Base-by-base conservation (phyloP, 176 grass and related monocot genomes). In the Neostapfia colusana region DNA sequence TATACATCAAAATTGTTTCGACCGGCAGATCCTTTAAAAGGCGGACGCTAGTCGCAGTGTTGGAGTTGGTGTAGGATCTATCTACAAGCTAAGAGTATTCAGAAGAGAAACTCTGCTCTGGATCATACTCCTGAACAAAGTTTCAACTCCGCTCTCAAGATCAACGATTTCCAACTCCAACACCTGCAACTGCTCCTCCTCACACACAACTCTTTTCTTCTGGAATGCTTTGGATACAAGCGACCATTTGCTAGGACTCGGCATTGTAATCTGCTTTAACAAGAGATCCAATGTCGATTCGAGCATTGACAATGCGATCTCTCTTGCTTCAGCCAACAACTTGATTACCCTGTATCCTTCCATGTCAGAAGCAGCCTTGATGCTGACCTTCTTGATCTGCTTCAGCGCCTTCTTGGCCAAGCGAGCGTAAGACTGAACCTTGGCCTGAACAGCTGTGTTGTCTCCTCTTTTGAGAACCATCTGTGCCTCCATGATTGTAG, bases 321-420 rank as follows among this genome's bases (percentile, higher is more conserved):
- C 25, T 45, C 53, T 78, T 63, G 27, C 72, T 54, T 60, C 73
- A 58, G 11, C 51, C 60, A 81, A 58, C 35, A 85, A 38, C 53
- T 53, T 81, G 44, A 67, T 15, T 16, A 63, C 51, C 28, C 48
- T 15, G 17, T 7, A 62, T 82, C 59, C 40, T 67, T 43, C 24
- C 65, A 58, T n/a, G 11, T 37, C 51, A 62, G 20, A 76, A 7
- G 35, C 60, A 69, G 40, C 67, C 45, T 38, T 66, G 16, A 16
- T 65, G 24, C 42, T 61, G 7, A 60, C 34, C 24, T 67, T 74
- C 34, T 83, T 69, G 35, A 38, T 24, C 25, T 62, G 14, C 45
- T 72, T 76, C 11, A 43, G 37, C 7, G 37, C 71, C 48, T 89
- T 85, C 78, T 72, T 89, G n/a, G 74, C 24, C 15, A 69, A 46